Percentiles rank a stretch among this genome's conserved stretches.
These are phyloP conservation scores for Phytopythium sindhum DNA, from an alignment of 352 stramenopile genomes.

Conservation along the genomic window DNA sequence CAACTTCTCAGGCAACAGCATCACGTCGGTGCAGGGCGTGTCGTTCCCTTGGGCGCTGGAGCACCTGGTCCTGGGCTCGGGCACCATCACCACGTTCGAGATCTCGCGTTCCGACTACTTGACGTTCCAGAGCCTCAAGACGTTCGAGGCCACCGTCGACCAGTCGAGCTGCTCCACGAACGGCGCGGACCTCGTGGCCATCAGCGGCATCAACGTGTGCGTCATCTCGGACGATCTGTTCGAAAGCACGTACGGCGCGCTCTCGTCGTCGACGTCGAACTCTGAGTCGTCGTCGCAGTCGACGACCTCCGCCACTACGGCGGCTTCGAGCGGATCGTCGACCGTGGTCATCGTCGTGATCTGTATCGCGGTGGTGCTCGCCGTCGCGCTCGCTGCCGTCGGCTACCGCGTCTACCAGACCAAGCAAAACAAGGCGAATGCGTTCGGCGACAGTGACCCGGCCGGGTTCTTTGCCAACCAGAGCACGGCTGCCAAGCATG, in stretches of 20 bases:
- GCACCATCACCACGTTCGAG: conserved; percentile 63
- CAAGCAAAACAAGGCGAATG: conserved; percentile 17
- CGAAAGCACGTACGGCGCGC: conserved; percentile 33
- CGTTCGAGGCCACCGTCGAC: conserved; percentile 36
- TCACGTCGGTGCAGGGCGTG: conserved; percentile 51
- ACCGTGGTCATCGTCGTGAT: conserved; percentile 57
- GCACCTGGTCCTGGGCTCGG: conserved; percentile 40
- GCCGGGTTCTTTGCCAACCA: conserved; percentile 53
- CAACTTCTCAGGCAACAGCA: conserved; percentile 58
- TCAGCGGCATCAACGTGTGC: conserved; percentile 40
- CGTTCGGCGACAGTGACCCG: conserved; percentile 22
- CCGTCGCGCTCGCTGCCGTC: conserved; percentile 45
- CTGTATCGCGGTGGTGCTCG: conserved; percentile 46
- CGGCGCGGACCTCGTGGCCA: conserved; percentile 36
- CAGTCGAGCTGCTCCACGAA: conserved; percentile 41
- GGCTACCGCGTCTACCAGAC: conserved; percentile 43
- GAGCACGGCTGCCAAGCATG: conserved; percentile 24
- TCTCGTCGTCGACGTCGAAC: conserved; percentile 2
- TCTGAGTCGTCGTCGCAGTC: conserved; percentile 19
- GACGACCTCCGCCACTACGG: conserved; percentile 13
- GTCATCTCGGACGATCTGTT: conserved; percentile 70
- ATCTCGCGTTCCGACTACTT: conserved; percentile 60
- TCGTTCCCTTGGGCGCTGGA: conserved; percentile 49
- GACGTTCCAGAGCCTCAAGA: conserved; percentile 42
- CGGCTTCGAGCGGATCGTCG: conserved; percentile 30